Percentiles rank a stretch among this genome's conserved stretches.
phyloP scores from a whole-genome alignment of 2,329 filamentous ascomycete genomes.

The Exophiala mesophila region DNA sequence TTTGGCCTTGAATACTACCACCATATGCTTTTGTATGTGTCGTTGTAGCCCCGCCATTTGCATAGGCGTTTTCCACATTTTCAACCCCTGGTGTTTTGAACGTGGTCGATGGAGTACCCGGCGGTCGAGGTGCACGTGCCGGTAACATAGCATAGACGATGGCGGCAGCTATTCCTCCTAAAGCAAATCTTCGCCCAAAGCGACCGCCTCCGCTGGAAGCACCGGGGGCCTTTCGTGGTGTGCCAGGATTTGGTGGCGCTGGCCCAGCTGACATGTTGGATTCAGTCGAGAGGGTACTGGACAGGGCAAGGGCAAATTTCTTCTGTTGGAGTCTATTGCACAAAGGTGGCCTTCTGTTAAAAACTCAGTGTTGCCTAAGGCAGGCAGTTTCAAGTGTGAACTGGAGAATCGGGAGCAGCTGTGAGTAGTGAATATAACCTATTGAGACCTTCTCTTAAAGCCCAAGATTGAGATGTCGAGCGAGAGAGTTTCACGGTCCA shows the following conservation, averaged over 20 bases:
- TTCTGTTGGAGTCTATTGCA: too few species aligned
- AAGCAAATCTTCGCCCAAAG: conserved; percentile 9
- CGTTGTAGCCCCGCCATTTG: conserved; percentile 20
- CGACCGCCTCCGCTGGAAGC: not conserved
- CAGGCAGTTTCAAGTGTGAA: too few species aligned
- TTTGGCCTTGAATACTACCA: conserved; percentile 22
- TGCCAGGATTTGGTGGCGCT: conserved; percentile 11
- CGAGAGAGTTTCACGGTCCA: too few species aligned
- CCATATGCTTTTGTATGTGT: conserved; percentile 25
- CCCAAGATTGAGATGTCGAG: too few species aligned
- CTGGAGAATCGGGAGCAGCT: too few species aligned
- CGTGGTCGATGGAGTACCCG: conserved; percentile 6
- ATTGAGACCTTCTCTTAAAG: too few species aligned
- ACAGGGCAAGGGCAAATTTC: too few species aligned
- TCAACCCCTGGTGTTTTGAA: conserved; percentile 19
- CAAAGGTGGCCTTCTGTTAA: too few species aligned
- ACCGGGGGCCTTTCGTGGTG: conserved; percentile 5
- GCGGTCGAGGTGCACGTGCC: conserved; percentile 8
- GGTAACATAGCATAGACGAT: conserved; percentile 13
- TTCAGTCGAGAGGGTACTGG: too few species aligned
- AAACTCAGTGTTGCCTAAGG: too few species aligned
- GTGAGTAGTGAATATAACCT: too few species aligned
- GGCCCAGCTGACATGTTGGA: conserved; percentile 11
- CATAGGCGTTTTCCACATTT: conserved; percentile 25
- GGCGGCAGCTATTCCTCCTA: conserved; percentile 9